Evolutionary conservation across 441 rosid species (phyloP).

Genomic region (Populus tomentosa): DNA sequence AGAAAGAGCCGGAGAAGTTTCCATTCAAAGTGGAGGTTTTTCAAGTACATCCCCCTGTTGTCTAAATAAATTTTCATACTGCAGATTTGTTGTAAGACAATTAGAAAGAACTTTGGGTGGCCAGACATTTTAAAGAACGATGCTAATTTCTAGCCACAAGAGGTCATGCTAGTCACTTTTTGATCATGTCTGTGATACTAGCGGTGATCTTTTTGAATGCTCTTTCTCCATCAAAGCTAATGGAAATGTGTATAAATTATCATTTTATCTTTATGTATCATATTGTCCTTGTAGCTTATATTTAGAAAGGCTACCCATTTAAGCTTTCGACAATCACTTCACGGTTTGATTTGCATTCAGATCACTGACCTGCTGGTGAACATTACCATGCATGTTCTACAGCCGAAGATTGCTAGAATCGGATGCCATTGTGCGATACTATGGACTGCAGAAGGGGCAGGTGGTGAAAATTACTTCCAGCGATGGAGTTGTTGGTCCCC

Average conservation of each 20-base stretch:
- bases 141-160: not conserved
- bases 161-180: not conserved
- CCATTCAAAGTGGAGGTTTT: slow-evolving; percentile 42
- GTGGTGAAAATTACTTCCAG: slow-evolving; percentile 44
- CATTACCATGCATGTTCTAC: slow-evolving; percentile 42
- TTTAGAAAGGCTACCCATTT: not conserved
- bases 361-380: slow-evolving; percentile 49
- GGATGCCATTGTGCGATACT: slow-evolving; percentile 46
- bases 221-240: not conserved
- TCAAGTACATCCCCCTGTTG: slow-evolving; percentile 26
- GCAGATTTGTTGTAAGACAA: not conserved
- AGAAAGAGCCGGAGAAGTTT: slow-evolving; percentile 17
- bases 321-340: not conserved
- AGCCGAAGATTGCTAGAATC: slow-evolving; percentile 46
- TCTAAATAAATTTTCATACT: not conserved
- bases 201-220: too few species aligned
- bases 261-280: not conserved
- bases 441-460: slow-evolving; percentile 51
- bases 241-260: not conserved
- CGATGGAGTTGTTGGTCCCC: slow-evolving; percentile 28
- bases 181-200: not conserved
- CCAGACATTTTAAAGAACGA: not conserved
- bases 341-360: slow-evolving; percentile 28
- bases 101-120: not conserved
- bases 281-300: not conserved